phyloP scores from a whole-genome alignment of 1,139 yeast genomes.

The Candida dubliniensis region DNA sequence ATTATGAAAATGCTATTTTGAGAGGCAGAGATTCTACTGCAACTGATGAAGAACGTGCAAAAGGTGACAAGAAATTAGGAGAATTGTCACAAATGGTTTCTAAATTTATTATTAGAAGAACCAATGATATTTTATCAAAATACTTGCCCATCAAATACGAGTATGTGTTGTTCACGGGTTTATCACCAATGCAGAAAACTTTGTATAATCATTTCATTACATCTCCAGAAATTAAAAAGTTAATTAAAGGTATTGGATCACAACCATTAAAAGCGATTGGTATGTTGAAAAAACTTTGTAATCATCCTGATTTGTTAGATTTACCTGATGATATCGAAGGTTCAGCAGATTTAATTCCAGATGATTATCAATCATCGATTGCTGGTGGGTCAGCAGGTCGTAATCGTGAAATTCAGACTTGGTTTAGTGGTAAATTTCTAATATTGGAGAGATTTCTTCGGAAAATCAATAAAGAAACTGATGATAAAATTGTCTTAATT shows the following conservation, averaged over 20 bases:
- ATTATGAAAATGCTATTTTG: constrained; percentile 77
- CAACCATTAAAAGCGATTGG: constrained; percentile 94
- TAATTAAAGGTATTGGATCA: constrained; percentile 70
- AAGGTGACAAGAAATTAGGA: constrained; percentile 69
- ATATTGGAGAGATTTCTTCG: constrained; percentile 73
- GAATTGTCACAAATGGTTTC: constrained; percentile 80
- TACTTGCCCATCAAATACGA: constrained; percentile 94
- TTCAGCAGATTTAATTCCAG: constrained; percentile 64
- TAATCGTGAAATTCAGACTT: constrained; percentile 57
- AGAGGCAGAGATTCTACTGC: constrained; percentile 91
- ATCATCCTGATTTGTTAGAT: constrained; percentile 83
- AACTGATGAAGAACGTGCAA: constrained; percentile 69
- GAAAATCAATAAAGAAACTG: constrained; percentile 74
- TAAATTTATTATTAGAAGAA: constrained; percentile 88
- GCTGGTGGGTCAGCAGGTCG: constrained; percentile 23
- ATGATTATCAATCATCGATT: constrained; percentile 55
- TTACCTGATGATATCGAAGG: constrained; percentile 79
- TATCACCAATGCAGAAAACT: constrained; percentile 73
- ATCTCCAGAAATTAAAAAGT: constrained; percentile 73
- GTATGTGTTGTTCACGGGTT: constrained; percentile 86
- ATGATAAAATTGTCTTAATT: constrained; percentile 91
- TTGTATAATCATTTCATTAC: constrained; percentile 75
- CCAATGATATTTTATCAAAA: constrained; percentile 91
- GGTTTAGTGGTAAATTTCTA: constrained; percentile 62
- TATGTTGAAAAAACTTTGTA: constrained; percentile 81